phyloP scores from a whole-genome alignment of 257 asterid genomes.

The Anisodus acutangulus region DNA sequence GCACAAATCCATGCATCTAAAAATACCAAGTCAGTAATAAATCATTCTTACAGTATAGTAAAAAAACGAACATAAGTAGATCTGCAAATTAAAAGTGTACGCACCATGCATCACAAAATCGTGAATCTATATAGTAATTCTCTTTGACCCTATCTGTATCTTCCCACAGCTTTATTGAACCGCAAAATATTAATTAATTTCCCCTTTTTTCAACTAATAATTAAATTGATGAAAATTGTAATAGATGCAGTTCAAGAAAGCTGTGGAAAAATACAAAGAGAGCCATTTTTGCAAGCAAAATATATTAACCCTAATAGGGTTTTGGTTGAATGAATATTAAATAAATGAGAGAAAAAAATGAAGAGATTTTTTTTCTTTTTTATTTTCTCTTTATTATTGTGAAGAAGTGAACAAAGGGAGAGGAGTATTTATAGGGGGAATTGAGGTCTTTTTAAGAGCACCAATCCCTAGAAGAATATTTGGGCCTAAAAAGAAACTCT shows the following conservation, averaged over 20 bases:
- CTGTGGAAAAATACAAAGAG: slow-evolving; percentile 88
- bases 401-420: slow-evolving; percentile 25
- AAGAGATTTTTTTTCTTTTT: background rate
- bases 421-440: slow-evolving; percentile 67
- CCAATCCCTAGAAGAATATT: slow-evolving; percentile 98
- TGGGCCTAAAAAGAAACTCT: slow-evolving; percentile 52
- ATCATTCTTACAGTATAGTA: background rate
- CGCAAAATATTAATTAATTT: slow-evolving; percentile 34
- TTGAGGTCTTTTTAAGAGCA: slow-evolving; percentile 50
- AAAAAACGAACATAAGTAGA: background rate
- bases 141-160: slow-evolving; percentile 52
- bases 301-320: slow-evolving; percentile 53
- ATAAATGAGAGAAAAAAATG: background rate
- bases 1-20: background rate
- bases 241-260: slow-evolving; percentile 91
- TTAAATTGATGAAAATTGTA: background rate
- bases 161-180: slow-evolving; percentile 98
- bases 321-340: background rate
- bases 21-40: background rate
- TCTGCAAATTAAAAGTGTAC: background rate
- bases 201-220: slow-evolving; percentile 10
- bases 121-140: background rate
- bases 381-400: background rate
- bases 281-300: slow-evolving; percentile 40
- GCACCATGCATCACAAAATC: background rate